Conservation (phyloP, 495 filamentous ascomycete genomes). For the Penicillium daleae region DNA sequence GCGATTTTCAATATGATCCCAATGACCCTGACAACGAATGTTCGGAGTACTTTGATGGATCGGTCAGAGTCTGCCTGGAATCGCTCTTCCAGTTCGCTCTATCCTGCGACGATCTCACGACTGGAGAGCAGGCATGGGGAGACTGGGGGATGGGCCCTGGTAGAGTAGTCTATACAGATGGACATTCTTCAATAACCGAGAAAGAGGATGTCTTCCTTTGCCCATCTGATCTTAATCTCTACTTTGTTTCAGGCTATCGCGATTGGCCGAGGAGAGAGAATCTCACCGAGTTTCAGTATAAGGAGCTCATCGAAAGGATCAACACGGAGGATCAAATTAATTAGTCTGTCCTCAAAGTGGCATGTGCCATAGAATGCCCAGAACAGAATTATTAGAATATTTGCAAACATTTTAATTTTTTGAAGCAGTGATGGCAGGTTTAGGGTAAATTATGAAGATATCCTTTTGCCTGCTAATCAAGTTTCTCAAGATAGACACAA, state of each 20-base stretch:
- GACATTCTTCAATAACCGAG: background rate
- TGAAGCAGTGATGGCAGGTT: too few relatives aligned
- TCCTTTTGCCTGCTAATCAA: too few relatives aligned
- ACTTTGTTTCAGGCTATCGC: background rate
- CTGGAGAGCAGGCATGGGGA: conserved; percentile 14
- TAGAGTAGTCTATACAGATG: conserved; percentile 11
- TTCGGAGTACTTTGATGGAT: conserved; percentile 13
- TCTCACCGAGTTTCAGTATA: background rate
- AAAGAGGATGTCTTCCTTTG: conserved; percentile 16
- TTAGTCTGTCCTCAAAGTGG: too few relatives aligned
- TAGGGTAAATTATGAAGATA: too few relatives aligned
- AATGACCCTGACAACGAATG: conserved; percentile 10
- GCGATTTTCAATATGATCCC: conserved; percentile 1
- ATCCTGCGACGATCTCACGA: conserved; percentile 3
- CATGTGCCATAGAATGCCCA: too few relatives aligned
- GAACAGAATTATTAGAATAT: too few relatives aligned
- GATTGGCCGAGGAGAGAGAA: background rate
- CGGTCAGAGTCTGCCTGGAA: conserved; percentile 8
- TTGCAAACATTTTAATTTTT: too few relatives aligned
- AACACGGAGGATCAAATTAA: too few relatives aligned
- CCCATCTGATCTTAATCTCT: conserved; percentile 2
- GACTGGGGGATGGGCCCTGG: conserved; percentile 16
- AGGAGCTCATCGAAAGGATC: too few relatives aligned
- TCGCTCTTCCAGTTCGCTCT: conserved; percentile 10
- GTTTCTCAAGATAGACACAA: too few relatives aligned